phyloP scores from a whole-genome alignment of 768 basidiomycete species.

The Mycena albidolilacea region DNA sequence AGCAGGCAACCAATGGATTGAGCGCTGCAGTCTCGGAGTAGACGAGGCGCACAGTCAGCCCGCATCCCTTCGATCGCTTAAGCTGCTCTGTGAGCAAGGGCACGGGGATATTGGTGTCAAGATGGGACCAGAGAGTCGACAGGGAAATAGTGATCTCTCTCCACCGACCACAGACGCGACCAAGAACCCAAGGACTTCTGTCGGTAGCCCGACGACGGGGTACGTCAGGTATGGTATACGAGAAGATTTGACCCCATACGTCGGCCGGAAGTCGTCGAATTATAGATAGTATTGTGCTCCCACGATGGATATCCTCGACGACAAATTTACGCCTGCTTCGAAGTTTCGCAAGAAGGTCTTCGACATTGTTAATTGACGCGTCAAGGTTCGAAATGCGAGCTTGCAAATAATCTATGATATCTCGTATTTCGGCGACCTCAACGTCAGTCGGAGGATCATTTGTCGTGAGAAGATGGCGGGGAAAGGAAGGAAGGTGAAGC shows the following conservation, averaged over 20 bases:
- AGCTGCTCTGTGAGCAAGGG: slow-evolving; percentile 3
- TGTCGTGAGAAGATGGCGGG: slow-evolving; percentile 9
- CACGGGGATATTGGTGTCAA: neutral
- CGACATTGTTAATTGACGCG: neutral
- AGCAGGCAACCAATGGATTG: neutral
- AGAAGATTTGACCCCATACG: slow-evolving; percentile 12
- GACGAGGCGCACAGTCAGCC: neutral
- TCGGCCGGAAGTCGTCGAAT: slow-evolving; percentile 18
- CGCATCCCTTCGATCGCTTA: neutral
- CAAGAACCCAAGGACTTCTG: slow-evolving; percentile 20
- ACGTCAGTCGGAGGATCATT: slow-evolving; percentile 19
- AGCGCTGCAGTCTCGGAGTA: neutral
- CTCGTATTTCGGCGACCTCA: neutral
- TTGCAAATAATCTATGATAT: neutral
- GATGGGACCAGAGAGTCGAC: slow-evolving; percentile 16
- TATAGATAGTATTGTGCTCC: neutral
- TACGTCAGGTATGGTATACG: neutral
- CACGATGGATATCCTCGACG: neutral
- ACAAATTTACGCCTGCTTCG: neutral
- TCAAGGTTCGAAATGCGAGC: neutral
- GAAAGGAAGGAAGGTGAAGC: neutral
- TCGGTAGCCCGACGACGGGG: neutral
- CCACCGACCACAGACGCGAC: slow-evolving; percentile 26
- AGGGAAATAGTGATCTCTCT: slow-evolving; percentile 4
- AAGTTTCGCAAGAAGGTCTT: neutral